Conservation (phyloP, 805 yeast species). For the Zygoascus ofunaensis region DNA sequence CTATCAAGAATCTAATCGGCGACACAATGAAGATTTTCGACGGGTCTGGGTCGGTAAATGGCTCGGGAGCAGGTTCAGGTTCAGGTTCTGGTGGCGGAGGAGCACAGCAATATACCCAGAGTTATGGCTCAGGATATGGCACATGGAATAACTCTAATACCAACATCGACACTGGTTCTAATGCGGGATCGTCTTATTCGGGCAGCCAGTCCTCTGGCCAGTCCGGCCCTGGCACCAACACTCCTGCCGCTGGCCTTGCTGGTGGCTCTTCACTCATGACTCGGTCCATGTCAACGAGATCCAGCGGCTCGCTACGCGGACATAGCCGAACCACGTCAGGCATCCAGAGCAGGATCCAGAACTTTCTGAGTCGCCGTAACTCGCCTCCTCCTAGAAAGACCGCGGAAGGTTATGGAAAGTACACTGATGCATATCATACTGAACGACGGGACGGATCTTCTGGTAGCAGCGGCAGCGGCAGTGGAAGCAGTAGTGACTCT, state of each 20-base stretch:
- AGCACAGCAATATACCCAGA: neutral
- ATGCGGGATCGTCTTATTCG: neutral
- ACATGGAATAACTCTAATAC: neutral
- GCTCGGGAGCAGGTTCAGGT: too few species aligned
- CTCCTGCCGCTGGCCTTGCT: too few species aligned
- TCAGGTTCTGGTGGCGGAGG: neutral
- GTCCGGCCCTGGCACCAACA: neutral
- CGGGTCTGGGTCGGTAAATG: too few species aligned
- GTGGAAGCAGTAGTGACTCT: neutral
- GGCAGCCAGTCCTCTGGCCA: neutral
- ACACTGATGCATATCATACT: constrained; percentile 35
- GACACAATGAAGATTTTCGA: constrained; percentile 15
- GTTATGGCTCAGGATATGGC: neutral
- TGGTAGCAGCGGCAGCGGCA: neutral
- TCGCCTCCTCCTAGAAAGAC: constrained; percentile 45
- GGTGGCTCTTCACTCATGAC: neutral
- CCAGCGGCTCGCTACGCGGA: neutral
- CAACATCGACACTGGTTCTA: neutral
- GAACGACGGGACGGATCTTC: neutral
- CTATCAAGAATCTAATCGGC: constrained; percentile 13
- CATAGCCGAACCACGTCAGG: neutral
- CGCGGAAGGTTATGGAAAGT: constrained; percentile 77
- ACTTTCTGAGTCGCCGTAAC: constrained; percentile 22
- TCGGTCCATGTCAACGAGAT: neutral
- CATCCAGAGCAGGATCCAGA: constrained; percentile 30